Evolutionary conservation across 129 eudicot species (phyloP).

Genomic region (Lactuca saligna): DNA sequence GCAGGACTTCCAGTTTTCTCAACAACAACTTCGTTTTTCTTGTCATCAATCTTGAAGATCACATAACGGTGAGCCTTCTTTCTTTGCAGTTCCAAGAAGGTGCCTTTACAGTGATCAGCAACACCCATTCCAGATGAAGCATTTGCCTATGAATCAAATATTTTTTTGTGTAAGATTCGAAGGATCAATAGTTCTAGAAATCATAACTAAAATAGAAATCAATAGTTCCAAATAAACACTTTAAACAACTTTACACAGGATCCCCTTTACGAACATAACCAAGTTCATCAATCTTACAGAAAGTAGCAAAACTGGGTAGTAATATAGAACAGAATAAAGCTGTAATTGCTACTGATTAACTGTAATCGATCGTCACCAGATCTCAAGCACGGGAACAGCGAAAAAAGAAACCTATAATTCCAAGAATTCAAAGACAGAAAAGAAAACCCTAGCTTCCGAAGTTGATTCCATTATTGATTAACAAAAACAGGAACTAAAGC

Average conservation of each 20-base stretch:
- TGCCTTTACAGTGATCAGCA: slow-evolving; percentile 54
- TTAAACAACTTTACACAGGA: background rate
- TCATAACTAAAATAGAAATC: background rate
- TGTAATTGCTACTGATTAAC: background rate
- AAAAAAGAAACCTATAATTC: background rate
- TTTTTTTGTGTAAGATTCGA: background rate
- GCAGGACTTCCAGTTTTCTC: slow-evolving; percentile 82
- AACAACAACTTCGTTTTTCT: slow-evolving; percentile 80
- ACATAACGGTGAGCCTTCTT: slow-evolving; percentile 72
- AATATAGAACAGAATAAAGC: background rate
- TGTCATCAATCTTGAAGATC: slow-evolving; percentile 81
- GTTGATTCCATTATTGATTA: background rate
- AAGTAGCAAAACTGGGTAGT: background rate
- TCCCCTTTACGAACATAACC: slow-evolving; percentile 10
- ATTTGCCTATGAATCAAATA: slow-evolving; percentile 44
- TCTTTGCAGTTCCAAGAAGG: slow-evolving; percentile 67
- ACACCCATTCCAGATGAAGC: slow-evolving; percentile 74
- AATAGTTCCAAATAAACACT: background rate
- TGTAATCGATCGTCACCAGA: slow-evolving; percentile 4
- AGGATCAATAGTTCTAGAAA: background rate
- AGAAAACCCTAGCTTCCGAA: background rate
- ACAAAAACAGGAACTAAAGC: background rate
- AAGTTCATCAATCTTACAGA: background rate
- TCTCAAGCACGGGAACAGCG: slow-evolving; percentile 1
- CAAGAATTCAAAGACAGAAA: background rate